Evolutionary conservation across 2,329 filamentous ascomycete genomes (phyloP), one percentile per base, ranked within the genome.

Genomic region (Trematosphaeria pertusa): DNA sequence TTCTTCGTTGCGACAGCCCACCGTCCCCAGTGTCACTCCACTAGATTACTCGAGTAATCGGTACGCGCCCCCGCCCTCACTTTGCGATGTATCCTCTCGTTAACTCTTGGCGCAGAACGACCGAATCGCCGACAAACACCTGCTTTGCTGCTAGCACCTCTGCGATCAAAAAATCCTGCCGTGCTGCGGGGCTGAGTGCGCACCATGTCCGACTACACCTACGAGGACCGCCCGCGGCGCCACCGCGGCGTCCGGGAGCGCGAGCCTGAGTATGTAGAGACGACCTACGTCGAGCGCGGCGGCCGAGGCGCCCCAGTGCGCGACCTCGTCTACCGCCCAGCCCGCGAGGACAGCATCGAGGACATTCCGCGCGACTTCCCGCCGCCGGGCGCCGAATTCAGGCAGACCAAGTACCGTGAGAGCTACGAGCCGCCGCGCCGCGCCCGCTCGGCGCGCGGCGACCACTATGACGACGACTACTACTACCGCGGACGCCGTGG

Each of bases 291-390:
- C 54, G 76, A 73, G 72, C 61, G 78, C 76, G 67, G 76, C 71
- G 58, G 76, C 67, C 64, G 60, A 22, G 75, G 73, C 43, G 70
- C 67, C 51, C 65, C 70, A 30, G 72, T 73, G 24, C 73, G 75
- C 43, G 78, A 79, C 53, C 73, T 80, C 42, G 77, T 78, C 64
- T 78, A 75, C 64, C 77, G 78, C 47, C 72, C 76, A 38, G 56
- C 54, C n/a, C 86, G 87, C 55, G 87, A 92, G 67, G 87, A 91
- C 63, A 91, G 87, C 70, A 86, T 95, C 65, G 92, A 96, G 74
- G 89, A 95, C 73, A 85, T 95, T 50, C 84, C 85, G 55, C 86
- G 91, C 58, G 89, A 95, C 59, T 96, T 95, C 63, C 89, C 89
- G 22, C 89, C 90, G 5, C 87, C 86, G 5, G 85, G 63, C 66